Base-by-base conservation (phyloP, 441 rosid species). In the Eruca vesicaria region DNA sequence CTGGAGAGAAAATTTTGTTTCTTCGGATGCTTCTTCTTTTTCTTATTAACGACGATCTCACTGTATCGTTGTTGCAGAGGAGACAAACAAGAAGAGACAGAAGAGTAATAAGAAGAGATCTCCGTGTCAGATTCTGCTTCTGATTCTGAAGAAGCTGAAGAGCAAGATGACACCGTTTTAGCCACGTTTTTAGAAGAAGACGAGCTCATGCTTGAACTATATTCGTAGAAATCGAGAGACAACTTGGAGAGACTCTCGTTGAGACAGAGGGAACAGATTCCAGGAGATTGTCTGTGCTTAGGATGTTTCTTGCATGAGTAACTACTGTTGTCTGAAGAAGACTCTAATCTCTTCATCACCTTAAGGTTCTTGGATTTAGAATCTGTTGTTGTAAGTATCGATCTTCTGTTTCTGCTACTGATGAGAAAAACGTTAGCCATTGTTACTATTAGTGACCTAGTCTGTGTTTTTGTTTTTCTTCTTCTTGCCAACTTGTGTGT, bases 201-300 rank as follows among this genome's bases (percentile, higher is more conserved):
- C 26, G 83, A 72, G 29, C 7, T 75, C n/a, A 56, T 36, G 36
- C 59, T 38, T 14, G 69, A 35, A 35, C 45, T 56, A 7, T 9
- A 28, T 21, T 62, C 32, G 14, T 41, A n/a, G 66, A 57, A 66
- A 66, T 53, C 64, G 43, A 48, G 43, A 29, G 85, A 58, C 45
- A 90, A 73, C 62, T 69, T 87, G 62, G 89, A 82, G 12, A 90
- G 89, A 78, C 81, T 84, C 72, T 87, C 87, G 3, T 62, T 72
- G 12, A 90, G 79, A 71, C 94, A 90, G 59, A 90, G 74, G 4
- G 94, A 86, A 77, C 94, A 90, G 11, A 90, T 87, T 2, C 96
- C 96, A 2, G 90, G 87, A 2, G 96, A 72, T 50, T 90, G 96
- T 71, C 61, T 60, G 79, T 90, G 93, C 73, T 85, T 87, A 0